Base-by-base conservation (phyloP, 2,329 filamentous ascomycete species). In the Talaromyces marneffei region DNA sequence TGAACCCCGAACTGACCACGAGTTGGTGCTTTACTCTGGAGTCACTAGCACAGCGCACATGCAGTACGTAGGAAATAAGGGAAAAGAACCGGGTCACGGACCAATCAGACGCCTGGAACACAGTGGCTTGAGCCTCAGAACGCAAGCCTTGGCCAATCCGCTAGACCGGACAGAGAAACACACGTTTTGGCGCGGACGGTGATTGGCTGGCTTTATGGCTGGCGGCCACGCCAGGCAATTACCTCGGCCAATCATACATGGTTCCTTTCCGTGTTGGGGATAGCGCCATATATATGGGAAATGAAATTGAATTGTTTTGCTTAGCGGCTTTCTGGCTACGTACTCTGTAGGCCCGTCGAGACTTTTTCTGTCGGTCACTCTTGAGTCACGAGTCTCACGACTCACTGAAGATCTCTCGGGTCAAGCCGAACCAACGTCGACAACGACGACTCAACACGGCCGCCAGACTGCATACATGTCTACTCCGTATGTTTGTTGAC, bases 1-100 rank as follows among this genome's bases (percentile, higher is more conserved):
- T n/a, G n/a, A n/a, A n/a, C n/a, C n/a, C n/a, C n/a, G n/a, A n/a
- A 27, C 25, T 16, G 50, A 55, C 42, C 53, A 56, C 53, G 53
- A 42, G 48, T 42, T 42, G 48, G 48, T n/a, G 27, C 6, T 54
- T 14, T n/a, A 9, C 5, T 23, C 44, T 48, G 44, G 16, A 25
- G 16, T n/a, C n/a, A 14, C 25, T 48, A 9, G n/a, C 23, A 25
- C 44, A 3, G 44, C 44, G 12, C 16, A 25, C 27, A 31, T 50
- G 1, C n/a, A n/a, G n/a, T n/a, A n/a, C n/a, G n/a, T n/a, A n/a
- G n/a, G 27, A 29, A n/a, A 18, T 23, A 10, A 20, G 27, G 9
- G 35, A 33, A 14, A 52, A 52, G 27, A 52, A 35, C n/a, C 48
- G 48, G 48, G 48, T 12, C 23, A 25, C 3, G 3, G 6, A 6